These are phyloP conservation scores for Tillandsia fasciculata DNA, from an alignment of 176 grass and related monocot genomes.

Conservation along the genomic window DNA sequence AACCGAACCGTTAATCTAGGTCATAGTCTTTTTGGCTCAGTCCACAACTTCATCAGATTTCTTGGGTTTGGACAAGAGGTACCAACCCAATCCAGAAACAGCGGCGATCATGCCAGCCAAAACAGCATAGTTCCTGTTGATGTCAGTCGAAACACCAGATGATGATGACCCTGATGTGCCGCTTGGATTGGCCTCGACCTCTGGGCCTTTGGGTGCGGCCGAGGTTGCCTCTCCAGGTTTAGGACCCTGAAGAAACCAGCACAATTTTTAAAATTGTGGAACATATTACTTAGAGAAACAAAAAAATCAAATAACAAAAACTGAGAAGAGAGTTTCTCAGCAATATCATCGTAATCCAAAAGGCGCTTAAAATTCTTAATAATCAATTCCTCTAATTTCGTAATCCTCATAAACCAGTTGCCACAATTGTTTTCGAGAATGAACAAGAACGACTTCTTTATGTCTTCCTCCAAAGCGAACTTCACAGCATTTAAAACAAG, in stretches of 20 bases:
- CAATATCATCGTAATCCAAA: too few species aligned
- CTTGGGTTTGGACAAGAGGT: slow-evolving; percentile 72
- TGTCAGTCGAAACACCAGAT: slow-evolving; percentile 50
- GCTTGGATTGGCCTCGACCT: slow-evolving; percentile 16
- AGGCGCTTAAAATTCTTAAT: too few species aligned
- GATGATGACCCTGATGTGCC: slow-evolving; percentile 17
- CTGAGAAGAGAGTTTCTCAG: too few species aligned
- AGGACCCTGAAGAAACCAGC: slow-evolving; percentile 44
- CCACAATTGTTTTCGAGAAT: neutral
- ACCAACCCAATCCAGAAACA: slow-evolving; percentile 68
- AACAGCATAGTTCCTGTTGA: slow-evolving; percentile 68
- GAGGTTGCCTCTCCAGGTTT: slow-evolving; percentile 37
- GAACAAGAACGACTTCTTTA: neutral
- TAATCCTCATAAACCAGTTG: neutral
- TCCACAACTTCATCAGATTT: slow-evolving; percentile 50
- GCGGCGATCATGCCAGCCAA: slow-evolving; percentile 50
- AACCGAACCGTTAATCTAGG: too few species aligned
- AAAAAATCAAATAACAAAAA: neutral
- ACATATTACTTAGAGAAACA: neutral
- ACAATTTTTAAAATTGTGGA: neutral
- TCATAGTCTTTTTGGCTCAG: slow-evolving; percentile 11
- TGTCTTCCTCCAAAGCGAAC: neutral
- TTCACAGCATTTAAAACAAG: neutral
- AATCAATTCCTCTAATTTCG: neutral
- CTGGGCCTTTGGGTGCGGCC: slow-evolving; percentile 21